Conservation (phyloP, 2,329 filamentous ascomycete species). For the Stachybotrys chlorohalonatus region DNA sequence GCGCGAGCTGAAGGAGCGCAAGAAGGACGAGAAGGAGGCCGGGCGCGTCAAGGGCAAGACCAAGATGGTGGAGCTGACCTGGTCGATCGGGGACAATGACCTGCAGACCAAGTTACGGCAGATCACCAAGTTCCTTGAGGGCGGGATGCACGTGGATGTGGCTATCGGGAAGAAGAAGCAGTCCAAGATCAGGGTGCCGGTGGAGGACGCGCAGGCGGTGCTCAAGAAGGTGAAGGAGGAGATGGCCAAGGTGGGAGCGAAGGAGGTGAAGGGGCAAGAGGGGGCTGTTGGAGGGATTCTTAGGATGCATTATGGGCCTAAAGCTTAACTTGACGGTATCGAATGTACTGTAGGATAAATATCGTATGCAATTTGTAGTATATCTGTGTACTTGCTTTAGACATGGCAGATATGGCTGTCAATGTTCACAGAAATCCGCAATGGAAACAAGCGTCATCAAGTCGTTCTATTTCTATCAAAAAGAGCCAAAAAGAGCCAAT, state of each 20-base stretch:
- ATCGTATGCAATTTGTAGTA: too few relatives aligned
- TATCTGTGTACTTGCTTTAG: too few relatives aligned
- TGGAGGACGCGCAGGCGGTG: slow-evolving; percentile 51
- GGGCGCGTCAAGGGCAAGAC: slow-evolving; percentile 23
- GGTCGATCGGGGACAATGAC: slow-evolving; percentile 74
- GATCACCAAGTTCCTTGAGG: slow-evolving; percentile 58
- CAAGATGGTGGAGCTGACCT: slow-evolving; percentile 85
- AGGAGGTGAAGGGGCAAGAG: slow-evolving; percentile 33
- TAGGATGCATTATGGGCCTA: slow-evolving; percentile 31
- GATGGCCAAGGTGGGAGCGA: slow-evolving; percentile 25
- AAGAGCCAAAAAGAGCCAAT: not conserved
- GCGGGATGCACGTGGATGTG: slow-evolving; percentile 69
- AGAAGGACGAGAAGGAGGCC: not conserved
- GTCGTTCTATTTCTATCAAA: not conserved
- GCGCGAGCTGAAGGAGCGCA: slow-evolving; percentile 29
- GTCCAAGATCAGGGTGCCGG: slow-evolving; percentile 42
- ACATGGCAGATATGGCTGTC: not conserved
- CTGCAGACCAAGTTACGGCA: slow-evolving; percentile 61
- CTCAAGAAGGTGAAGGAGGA: slow-evolving; percentile 31
- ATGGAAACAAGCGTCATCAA: not conserved
- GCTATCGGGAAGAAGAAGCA: slow-evolving; percentile 58
- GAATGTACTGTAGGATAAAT: too few relatives aligned
- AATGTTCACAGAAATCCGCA: not conserved
- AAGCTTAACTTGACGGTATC: not conserved
- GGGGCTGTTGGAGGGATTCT: slow-evolving; percentile 35